These are phyloP conservation scores for Populus deltoides DNA, from an alignment of 345 rosid species.

Conservation along the genomic window DNA sequence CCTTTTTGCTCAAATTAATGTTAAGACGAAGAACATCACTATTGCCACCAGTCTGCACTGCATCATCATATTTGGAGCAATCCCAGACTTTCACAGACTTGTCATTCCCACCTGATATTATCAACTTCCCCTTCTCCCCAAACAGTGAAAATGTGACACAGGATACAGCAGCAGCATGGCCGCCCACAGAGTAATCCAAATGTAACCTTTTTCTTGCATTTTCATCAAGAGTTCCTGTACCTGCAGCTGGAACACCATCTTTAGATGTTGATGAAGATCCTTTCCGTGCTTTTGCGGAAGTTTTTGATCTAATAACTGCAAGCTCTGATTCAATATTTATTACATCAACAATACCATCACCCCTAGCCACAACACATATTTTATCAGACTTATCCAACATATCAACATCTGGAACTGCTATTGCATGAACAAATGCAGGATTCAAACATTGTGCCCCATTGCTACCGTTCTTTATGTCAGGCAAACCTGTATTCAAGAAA, in stretches of 20 bases:
- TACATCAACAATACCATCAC: conserved; percentile 73
- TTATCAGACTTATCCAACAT: conserved; percentile 61
- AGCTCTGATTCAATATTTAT: conserved; percentile 69
- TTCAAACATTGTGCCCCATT: conserved; percentile 63
- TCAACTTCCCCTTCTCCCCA: conserved; percentile 64
- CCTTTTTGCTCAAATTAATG: conserved; percentile 66
- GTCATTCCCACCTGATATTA: conserved; percentile 85
- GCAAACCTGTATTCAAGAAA: conserved; percentile 40
- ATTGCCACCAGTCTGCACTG: conserved; percentile 30
- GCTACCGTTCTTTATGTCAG: conserved; percentile 31
- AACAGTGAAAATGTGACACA: conserved; percentile 75
- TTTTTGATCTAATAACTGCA: conserved; percentile 36
- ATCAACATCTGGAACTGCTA: conserved; percentile 74
- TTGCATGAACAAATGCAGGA: conserved; percentile 86
- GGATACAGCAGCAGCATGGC: conserved; percentile 84
- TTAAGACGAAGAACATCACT: conserved; percentile 45
- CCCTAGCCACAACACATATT: conserved; percentile 74
- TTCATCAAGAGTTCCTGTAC: conserved; percentile 18
- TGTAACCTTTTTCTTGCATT: conserved; percentile 48
- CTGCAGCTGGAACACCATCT: conserved; percentile 16
- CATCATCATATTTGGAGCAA: conserved; percentile 44
- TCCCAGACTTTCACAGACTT: conserved; percentile 82
- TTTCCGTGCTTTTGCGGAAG: conserved; percentile 40
- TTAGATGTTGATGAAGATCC: conserved; percentile 54
- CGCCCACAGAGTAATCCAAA: conserved; percentile 75